Evolutionary conservation across 2,329 filamentous ascomycete genomes (phyloP).

Genomic region (Aspergillus jensenii): DNA sequence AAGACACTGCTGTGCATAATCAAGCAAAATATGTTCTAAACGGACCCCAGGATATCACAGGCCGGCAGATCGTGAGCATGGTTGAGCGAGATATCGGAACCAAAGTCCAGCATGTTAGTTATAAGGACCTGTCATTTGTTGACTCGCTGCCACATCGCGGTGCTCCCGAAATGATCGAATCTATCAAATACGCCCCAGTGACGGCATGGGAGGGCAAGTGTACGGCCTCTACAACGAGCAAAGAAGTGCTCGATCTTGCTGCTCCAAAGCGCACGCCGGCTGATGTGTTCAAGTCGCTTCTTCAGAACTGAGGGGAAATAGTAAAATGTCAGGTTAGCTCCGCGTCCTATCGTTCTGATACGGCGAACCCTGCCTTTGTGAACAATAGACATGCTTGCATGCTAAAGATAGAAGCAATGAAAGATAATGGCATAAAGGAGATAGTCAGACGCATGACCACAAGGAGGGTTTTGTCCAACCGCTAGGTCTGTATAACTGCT

Average conservation of each 20-base stretch:
- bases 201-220: slow-evolving; percentile 35
- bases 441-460: too few species aligned
- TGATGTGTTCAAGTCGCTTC: slow-evolving; percentile 1
- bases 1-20: slow-evolving; percentile 30
- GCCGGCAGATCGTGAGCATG: slow-evolving; percentile 34
- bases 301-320: too few species aligned
- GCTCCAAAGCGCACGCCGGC: slow-evolving; percentile 29
- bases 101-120: slow-evolving; percentile 28
- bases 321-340: too few species aligned
- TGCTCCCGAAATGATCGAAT: slow-evolving; percentile 30
- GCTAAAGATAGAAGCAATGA: too few species aligned
- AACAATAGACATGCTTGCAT: too few species aligned
- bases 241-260: slow-evolving; percentile 31
- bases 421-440: too few species aligned
- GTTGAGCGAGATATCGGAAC: slow-evolving; percentile 35
- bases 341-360: too few species aligned
- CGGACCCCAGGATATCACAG: slow-evolving; percentile 42
- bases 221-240: slow-evolving; percentile 22
- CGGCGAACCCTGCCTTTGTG: too few species aligned
- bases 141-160: slow-evolving; percentile 19
- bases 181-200: slow-evolving; percentile 23
- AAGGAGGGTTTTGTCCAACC: too few species aligned
- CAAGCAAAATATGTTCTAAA: slow-evolving; percentile 40
- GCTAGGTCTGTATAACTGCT: too few species aligned
- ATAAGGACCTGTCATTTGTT: slow-evolving; percentile 32